A percentile compares a stretch with the other conserved stretches of the same genome.
Evolutionary conservation across 495 filamentous ascomycete species (phyloP).

Genomic region (Lentithecium fluviatile): DNA sequence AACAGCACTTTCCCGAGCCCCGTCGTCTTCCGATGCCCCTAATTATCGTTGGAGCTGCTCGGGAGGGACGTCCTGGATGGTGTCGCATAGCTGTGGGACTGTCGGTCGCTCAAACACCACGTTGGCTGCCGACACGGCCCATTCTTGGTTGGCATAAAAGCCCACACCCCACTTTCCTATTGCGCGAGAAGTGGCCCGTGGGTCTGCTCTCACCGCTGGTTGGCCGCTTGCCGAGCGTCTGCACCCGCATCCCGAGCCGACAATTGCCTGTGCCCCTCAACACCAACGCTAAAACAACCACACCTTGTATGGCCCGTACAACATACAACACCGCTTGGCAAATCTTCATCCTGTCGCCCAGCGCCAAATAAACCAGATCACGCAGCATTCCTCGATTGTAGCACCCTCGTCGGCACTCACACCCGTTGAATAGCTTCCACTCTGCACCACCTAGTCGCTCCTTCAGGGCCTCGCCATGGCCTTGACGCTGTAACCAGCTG

Average conservation of each 20-base stretch:
- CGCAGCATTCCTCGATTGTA: constrained; percentile 7
- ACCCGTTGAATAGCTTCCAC: neutral
- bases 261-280: constrained; percentile 13
- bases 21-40: no score
- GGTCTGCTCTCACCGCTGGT: neutral
- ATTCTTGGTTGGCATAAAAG: no score
- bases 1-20: no score
- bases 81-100: no score
- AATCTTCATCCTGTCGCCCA: neutral
- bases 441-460: neutral
- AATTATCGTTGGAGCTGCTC: no score
- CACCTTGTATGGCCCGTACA: constrained; percentile 12
- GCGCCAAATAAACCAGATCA: neutral
- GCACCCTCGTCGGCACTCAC: constrained; percentile 11
- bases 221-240: neutral
- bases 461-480: neutral
- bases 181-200: neutral
- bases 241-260: neutral
- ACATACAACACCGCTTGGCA: constrained; percentile 4
- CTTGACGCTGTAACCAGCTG: neutral
- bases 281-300: constrained; percentile 17
- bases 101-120: neutral
- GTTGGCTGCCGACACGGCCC: no score
- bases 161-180: no score
- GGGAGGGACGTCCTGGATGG: no score